phyloP scores from a whole-genome alignment of 768 basidiomycete genomes.

The Heimioporus sp. region DNA sequence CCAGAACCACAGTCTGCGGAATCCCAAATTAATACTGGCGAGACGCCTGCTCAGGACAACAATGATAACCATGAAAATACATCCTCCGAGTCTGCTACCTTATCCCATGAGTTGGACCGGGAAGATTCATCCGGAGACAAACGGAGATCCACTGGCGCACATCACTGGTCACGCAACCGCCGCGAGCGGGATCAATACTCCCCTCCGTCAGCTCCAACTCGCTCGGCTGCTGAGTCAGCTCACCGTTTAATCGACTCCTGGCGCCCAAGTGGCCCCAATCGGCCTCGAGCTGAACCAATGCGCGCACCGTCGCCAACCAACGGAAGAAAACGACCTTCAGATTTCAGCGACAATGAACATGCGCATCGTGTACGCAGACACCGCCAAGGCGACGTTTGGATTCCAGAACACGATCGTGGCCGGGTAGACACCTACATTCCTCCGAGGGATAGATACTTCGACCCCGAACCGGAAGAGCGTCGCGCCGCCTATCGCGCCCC shows the following conservation, averaged over 20 bases:
- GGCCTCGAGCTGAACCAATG: conserved; percentile 17
- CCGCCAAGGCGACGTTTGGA: conserved; percentile 20
- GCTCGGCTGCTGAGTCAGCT: conserved; percentile 1
- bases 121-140: conserved; percentile 12
- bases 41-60: background rate
- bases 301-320: conserved; percentile 11
- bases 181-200: conserved; percentile 10
- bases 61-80: background rate
- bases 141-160: conserved; percentile 8
- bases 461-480: conserved; percentile 15
- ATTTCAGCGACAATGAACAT: conserved; percentile 21
- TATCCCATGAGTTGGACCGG: conserved; percentile 1
- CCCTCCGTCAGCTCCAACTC: conserved; percentile 4
- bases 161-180: conserved; percentile 1
- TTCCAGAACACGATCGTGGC: conserved; percentile 6
- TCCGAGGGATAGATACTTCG: conserved; percentile 9
- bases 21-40: background rate
- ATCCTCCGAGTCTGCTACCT: conserved; percentile 8
- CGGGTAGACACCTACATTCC: conserved; percentile 5
- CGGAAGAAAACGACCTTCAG: conserved; percentile 22
- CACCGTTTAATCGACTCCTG: conserved; percentile 1
- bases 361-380: conserved; percentile 21
- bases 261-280: conserved; percentile 6
- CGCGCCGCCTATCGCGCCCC: conserved; percentile 4
- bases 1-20: conserved; percentile 5